These are phyloP conservation scores for Bifiguratus adelaidae DNA, from an alignment of 192 early-diverging fungal genomes.

Conservation along the genomic window DNA sequence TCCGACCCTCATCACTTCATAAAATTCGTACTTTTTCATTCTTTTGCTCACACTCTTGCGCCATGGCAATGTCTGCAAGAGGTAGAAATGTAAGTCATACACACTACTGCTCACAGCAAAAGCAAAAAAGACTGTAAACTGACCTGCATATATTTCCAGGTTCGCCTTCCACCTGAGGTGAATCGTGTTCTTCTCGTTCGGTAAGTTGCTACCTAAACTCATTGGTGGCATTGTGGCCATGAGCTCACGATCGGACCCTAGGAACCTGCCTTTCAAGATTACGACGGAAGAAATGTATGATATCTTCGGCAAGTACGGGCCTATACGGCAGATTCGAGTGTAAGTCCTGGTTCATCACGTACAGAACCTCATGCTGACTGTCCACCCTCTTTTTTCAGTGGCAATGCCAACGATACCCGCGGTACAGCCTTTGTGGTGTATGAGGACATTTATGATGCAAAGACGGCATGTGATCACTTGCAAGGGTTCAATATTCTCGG, in stretches of 20 bases:
- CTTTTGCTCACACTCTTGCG: too few species aligned
- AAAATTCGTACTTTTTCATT: too few species aligned
- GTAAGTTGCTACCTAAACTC: conserved; percentile 10
- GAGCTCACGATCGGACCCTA: conserved; percentile 2
- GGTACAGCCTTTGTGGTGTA: conserved; percentile 97
- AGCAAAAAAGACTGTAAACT: too few species aligned
- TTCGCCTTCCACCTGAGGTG: conserved; percentile 83
- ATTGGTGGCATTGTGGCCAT: neutral
- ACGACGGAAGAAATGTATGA: conserved; percentile 96
- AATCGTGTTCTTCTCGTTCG: conserved; percentile 90
- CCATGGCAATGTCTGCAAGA: too few species aligned
- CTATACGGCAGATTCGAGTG: conserved; percentile 87
- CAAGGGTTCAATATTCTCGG: conserved; percentile 95
- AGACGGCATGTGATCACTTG: conserved; percentile 92
- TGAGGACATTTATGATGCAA: conserved; percentile 97
- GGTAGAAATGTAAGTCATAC: too few species aligned
- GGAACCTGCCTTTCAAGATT: conserved; percentile 94
- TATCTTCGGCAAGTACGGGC: conserved; percentile 94
- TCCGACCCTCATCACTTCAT: too few species aligned
- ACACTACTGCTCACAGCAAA: too few species aligned
- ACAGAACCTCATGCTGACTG: neutral
- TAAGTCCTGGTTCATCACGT: conserved; percentile 4
- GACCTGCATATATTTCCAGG: too few species aligned
- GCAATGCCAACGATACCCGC: conserved; percentile 74
- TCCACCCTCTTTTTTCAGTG: conserved; percentile 16